A percentile compares a stretch with the other conserved stretches of the same genome.
Evolutionary conservation across 495 filamentous ascomycete species (phyloP).

Genomic region (Lasiosphaeriaceae sp.): DNA sequence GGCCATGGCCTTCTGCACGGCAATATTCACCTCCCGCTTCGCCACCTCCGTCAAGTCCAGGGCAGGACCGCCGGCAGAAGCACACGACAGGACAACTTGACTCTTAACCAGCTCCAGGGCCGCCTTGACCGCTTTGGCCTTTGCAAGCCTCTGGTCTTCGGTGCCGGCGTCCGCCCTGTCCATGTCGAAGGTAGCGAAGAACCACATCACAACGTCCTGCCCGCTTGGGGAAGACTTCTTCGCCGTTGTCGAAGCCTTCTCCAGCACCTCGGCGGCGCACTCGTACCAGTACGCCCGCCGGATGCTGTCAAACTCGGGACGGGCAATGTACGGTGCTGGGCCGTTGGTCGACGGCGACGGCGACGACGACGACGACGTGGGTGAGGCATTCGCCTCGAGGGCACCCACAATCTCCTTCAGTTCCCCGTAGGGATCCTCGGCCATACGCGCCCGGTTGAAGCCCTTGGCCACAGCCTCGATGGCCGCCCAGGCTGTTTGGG

Average conservation of each 20-base stretch:
- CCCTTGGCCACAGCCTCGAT: conserved; percentile 38
- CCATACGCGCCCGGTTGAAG: conserved; percentile 38
- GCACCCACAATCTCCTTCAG: conserved; percentile 28
- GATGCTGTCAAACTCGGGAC: conserved; percentile 21
- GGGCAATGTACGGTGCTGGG: conserved; percentile 24
- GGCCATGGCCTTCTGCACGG: conserved; percentile 26
- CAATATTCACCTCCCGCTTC: conserved; percentile 14
- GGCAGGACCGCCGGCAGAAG: too few species aligned
- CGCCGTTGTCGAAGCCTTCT: conserved; percentile 22
- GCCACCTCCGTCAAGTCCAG: conserved; percentile 10
- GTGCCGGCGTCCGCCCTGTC: conserved; percentile 30
- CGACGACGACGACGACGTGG: background rate
- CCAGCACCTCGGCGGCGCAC: conserved; percentile 25
- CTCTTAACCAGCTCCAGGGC: conserved; percentile 20
- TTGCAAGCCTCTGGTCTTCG: conserved; percentile 36
- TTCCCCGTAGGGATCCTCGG: conserved; percentile 24
- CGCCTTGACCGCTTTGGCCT: conserved; percentile 33
- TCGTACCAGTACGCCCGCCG: conserved; percentile 34
- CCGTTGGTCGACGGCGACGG: background rate
- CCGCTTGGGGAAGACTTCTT: conserved; percentile 3
- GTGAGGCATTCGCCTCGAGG: conserved; percentile 14
- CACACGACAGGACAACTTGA: too few species aligned
- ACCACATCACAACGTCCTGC: conserved; percentile 26
- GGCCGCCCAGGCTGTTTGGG: conserved; percentile 32
- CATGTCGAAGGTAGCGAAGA: conserved; percentile 36